Evolutionary conservation across 2,329 filamentous ascomycete species (phyloP), one percentile per base, ranked within the genome.

Genomic region (Botrytis galanthina): DNA sequence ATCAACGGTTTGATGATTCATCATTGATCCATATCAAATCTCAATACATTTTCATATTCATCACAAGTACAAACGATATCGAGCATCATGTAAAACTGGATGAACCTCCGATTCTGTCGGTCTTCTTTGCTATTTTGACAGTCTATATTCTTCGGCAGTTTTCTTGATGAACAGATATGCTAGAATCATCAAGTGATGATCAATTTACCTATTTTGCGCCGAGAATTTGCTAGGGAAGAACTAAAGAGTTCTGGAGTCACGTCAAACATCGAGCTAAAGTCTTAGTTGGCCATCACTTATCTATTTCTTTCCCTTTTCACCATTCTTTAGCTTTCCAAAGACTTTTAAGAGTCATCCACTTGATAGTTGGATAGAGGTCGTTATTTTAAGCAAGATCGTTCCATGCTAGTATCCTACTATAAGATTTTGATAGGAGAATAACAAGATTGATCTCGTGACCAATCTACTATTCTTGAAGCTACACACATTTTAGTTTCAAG

Each of bases 61-160:
- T 54, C 14, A 8, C 18, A 7, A 29, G 26, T 54, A 54, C 5
- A 8, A n/a, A 54, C 14, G 51, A 54, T 29, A 18, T 18, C 18
- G 51, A 54, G 51, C 51, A 57, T 29, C n/a, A 57, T 18, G 1
- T 29, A 29, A 8, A 57, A 57, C 6, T 18, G 1, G 8, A 57
- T 3, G n/a, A 8, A 18, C 3, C n/a, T 18, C 8, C 9, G n/a
- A 18, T 29, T 2, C 1, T 18, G 1, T 9, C 1, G 0, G 9
- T 2, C 9, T 18, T 18, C n/a, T 29, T 32, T 32, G 14, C 14
- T 3, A 18, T 9, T 32, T 6, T 57, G 14, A 16, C 7, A 57
- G 18, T 29, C 51, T 32, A n/a, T 12, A 29, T 29, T 29, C 51
- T 57, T 18, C n/a, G 2, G 16, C 9, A 7, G 16, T 29, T 29